Conservation (phyloP, 257 asterid genomes). For the Lithospermum erythrorhizon region DNA sequence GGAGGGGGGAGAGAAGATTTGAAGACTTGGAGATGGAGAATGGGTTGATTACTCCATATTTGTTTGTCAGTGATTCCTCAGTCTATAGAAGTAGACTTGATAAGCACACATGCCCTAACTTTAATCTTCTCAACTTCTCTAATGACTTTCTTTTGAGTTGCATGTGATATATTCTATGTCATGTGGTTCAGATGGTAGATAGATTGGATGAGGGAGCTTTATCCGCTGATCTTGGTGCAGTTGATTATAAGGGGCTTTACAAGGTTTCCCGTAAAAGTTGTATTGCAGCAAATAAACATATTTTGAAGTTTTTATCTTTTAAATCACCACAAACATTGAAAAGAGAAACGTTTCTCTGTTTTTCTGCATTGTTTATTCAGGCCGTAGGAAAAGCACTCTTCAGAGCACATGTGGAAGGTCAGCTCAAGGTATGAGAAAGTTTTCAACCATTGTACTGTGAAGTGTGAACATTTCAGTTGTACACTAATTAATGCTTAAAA, state of each 20-base stretch:
- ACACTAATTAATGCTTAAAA: constrained; percentile 18
- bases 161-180: constrained; percentile 1
- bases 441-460: constrained; percentile 14
- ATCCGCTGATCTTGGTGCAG: constrained; percentile 52
- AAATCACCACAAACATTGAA: not conserved
- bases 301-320: constrained; percentile 2
- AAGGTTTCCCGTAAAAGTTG: constrained; percentile 40
- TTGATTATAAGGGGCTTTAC: constrained; percentile 84
- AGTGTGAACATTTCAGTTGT: constrained; percentile 12
- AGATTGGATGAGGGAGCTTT: constrained; percentile 71
- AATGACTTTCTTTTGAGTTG: constrained; percentile 3
- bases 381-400: constrained; percentile 95
- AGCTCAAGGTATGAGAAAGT: constrained; percentile 52
- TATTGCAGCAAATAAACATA: constrained; percentile 11
- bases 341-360: constrained; percentile 10
- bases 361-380: constrained; percentile 30
- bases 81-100: not conserved
- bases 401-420: constrained; percentile 95
- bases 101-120: not conserved
- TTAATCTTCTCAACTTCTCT: not conserved
- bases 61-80: too few species aligned
- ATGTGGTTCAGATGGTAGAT: constrained; percentile 63
- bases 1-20: too few species aligned
- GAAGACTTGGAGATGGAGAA: too few species aligned
- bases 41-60: too few species aligned